Evolutionary conservation across 116 monocot species (phyloP).

Genomic region (Thalassia testudinum): DNA sequence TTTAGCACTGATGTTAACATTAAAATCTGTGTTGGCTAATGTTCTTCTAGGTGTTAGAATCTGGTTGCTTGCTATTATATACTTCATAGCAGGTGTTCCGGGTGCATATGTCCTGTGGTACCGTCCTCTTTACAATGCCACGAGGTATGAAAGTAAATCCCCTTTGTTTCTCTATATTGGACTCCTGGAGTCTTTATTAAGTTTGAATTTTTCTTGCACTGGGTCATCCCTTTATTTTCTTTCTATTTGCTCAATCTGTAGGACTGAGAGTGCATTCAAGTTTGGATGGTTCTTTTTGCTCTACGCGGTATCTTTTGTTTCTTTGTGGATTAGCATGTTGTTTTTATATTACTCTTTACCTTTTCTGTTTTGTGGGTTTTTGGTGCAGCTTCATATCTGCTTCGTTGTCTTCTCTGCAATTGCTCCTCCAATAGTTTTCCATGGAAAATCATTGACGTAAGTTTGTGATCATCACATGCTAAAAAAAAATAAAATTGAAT

Average conservation of each 20-base stretch:
- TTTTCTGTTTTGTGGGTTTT: background rate
- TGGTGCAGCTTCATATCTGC: constrained; percentile 52
- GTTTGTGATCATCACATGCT: constrained; percentile 7
- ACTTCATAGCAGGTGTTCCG: constrained; percentile 58
- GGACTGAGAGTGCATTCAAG: constrained; percentile 91
- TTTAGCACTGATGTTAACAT: background rate
- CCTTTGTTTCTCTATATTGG: background rate
- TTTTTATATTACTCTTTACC: background rate
- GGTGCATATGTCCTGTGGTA: constrained; percentile 74
- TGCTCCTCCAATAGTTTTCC: constrained; percentile 76
- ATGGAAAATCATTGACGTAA: constrained; percentile 94
- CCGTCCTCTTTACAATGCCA: constrained; percentile 61
- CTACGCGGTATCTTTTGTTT: constrained; percentile 30
- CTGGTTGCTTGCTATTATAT: constrained; percentile 67
- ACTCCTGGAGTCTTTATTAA: background rate
- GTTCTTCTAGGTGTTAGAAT: constrained; percentile 40
- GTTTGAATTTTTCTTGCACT: background rate
- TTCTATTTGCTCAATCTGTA: constrained; percentile 4
- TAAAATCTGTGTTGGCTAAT: background rate
- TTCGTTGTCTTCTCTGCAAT: constrained; percentile 71
- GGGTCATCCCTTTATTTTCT: background rate
- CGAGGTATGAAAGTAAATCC: constrained; percentile 21
- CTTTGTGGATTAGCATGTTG: background rate
- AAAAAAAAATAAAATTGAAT: too few species aligned
- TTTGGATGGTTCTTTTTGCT: constrained; percentile 95